Conservation (phyloP, 768 basidiomycete genomes). For the Lentinula raphanica region DNA sequence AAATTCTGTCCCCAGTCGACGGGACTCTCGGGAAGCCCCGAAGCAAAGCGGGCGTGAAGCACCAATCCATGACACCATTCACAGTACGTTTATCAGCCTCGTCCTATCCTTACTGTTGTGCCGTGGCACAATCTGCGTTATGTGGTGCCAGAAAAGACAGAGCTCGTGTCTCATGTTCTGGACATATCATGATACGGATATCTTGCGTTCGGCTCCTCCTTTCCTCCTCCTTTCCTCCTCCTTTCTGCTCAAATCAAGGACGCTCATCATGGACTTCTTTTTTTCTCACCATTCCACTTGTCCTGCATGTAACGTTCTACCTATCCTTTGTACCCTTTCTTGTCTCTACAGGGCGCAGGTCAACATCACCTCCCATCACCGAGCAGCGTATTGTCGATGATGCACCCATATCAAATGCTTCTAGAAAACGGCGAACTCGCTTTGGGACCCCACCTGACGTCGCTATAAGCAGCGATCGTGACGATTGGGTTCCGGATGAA, state of each 20-base stretch:
- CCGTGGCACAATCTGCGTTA: neutral
- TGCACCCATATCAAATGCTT: neutral
- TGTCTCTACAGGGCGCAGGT: constrained; percentile 41
- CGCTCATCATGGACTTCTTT: constrained; percentile 36
- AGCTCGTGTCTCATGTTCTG: neutral
- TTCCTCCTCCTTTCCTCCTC: constrained; percentile 25
- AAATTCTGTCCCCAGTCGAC: neutral
- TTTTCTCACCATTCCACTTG: constrained; percentile 28
- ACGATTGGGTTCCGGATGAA: constrained; percentile 8
- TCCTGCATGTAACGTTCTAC: constrained; percentile 21
- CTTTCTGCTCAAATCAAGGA: constrained; percentile 30
- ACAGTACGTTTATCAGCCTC: constrained; percentile 9
- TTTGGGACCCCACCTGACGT: constrained; percentile 2
- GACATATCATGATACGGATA: neutral
- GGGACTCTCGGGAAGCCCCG: neutral
- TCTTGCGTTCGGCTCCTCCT: constrained; percentile 15
- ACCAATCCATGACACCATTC: neutral
- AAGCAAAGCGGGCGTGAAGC: neutral
- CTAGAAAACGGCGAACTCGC: constrained; percentile 1
- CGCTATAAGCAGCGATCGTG: neutral
- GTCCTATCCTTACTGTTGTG: constrained; percentile 1
- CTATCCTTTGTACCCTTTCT: constrained; percentile 22
- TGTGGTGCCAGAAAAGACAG: neutral
- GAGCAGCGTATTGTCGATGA: constrained; percentile 23
- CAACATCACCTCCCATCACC: constrained; percentile 32